A percentile compares a stretch with the other conserved stretches of the same genome.
phyloP scores from a whole-genome alignment of 1,284 basidiomycete species.

The Hypsizygus ulmarius region DNA sequence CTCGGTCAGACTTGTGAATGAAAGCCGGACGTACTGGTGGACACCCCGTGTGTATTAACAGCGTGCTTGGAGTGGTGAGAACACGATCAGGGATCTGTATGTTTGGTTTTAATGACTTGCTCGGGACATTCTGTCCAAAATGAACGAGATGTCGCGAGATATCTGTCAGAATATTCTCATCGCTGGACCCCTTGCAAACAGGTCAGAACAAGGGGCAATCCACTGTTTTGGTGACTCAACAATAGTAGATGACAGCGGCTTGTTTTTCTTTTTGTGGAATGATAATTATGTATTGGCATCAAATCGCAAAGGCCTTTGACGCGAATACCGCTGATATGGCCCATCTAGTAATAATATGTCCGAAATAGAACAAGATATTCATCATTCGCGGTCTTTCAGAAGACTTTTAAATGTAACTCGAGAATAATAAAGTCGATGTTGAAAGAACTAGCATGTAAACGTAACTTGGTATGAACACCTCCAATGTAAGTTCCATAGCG shows the following conservation, averaged over 20 bases:
- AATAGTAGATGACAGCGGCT: background rate
- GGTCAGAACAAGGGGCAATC: background rate
- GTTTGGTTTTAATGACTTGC: conserved; percentile 23
- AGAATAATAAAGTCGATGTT: too few species aligned
- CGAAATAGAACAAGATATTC: too few species aligned
- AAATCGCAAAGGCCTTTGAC: background rate
- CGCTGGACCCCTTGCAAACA: conserved; percentile 2
- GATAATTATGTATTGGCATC: background rate
- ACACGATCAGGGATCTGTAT: conserved; percentile 24
- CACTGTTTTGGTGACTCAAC: conserved; percentile 3
- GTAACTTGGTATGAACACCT: too few species aligned
- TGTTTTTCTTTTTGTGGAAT: too few species aligned
- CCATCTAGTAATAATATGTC: too few species aligned
- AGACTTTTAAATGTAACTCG: too few species aligned
- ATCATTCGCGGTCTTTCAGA: too few species aligned
- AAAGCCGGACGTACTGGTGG: conserved; percentile 21
- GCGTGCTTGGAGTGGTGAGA: conserved; percentile 21
- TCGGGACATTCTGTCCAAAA: conserved; percentile 29
- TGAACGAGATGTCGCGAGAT: conserved; percentile 8
- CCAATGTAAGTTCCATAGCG: too few species aligned
- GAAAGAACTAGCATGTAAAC: too few species aligned
- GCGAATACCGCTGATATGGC: too few species aligned
- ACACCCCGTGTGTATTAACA: conserved; percentile 21
- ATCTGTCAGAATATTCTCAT: background rate
- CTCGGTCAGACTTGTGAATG: conserved; percentile 25